Evolutionary conservation across 2,329 filamentous ascomycete species (phyloP).

Genomic region (Chaetomiaceae sp.): DNA sequence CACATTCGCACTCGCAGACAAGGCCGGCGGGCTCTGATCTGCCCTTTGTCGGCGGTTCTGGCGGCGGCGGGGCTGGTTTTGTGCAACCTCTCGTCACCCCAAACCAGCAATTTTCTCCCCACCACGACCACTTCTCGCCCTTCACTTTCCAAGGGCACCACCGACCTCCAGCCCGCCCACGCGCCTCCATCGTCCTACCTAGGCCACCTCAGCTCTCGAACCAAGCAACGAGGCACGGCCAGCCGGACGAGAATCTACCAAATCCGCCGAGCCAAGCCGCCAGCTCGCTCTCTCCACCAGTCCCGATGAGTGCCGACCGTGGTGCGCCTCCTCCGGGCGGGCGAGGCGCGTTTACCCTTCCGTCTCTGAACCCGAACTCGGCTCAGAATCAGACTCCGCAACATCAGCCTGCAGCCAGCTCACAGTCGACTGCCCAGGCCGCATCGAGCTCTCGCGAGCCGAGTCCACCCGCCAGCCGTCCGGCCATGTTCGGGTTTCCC

Average conservation of each 20-base stretch:
- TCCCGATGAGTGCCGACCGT: conserved; percentile 3
- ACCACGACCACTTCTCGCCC: conserved; percentile 2
- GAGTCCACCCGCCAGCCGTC: conserved; percentile 7
- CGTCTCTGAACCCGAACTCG: conserved; percentile 15
- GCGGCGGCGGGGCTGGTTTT: neutral
- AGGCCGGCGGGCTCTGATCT: conserved; percentile 1
- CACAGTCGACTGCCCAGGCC: neutral
- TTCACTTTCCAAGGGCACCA: conserved; percentile 6
- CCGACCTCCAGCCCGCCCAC: conserved; percentile 3
- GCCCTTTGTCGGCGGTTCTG: conserved; percentile 2
- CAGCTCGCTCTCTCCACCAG: neutral
- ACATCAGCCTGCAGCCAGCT: neutral
- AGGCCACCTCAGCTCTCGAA: neutral
- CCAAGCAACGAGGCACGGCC: neutral
- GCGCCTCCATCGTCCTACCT: conserved; percentile 1
- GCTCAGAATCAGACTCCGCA: too few relatives aligned
- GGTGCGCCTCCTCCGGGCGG: neutral
- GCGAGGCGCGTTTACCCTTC: conserved; percentile 9
- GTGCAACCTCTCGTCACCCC: conserved; percentile 8
- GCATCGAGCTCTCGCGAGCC: conserved; percentile 9
- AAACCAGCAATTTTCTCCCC: conserved; percentile 7
- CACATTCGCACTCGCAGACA: neutral
- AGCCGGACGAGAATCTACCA: neutral
- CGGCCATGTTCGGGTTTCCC: neutral
- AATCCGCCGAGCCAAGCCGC: neutral